Conservation (phyloP, 176 grass and related monocot species). For the Oryza punctata region DNA sequence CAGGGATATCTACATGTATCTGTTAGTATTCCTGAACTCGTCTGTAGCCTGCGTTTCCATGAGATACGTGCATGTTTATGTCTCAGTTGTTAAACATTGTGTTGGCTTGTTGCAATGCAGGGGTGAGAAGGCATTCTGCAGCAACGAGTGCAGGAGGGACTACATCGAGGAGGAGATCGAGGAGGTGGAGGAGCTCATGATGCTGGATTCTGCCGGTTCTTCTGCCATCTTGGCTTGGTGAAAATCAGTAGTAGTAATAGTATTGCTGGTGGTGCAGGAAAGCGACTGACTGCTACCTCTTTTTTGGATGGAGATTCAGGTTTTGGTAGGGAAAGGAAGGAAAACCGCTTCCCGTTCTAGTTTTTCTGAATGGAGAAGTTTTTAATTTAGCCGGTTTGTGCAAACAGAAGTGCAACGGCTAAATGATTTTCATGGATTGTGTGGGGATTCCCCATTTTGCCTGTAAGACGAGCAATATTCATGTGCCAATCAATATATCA, state of each 20-base stretch:
- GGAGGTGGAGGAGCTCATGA: conserved; percentile 28
- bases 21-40: conserved; percentile 45
- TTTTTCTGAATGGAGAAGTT: conserved; percentile 50
- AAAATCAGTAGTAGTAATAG: conserved; percentile 18
- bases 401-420: conserved; percentile 10
- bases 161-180: conserved; percentile 69
- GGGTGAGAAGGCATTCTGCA: conserved; percentile 89
- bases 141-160: conserved; percentile 67
- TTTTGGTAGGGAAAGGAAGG: background rate
- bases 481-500: conserved; percentile 38
- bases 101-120: conserved; percentile 35
- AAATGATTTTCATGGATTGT: conserved; percentile 40
- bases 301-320: conserved; percentile 1
- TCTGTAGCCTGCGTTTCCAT: background rate
- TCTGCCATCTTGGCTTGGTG: background rate
- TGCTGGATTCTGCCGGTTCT: conserved; percentile 29
- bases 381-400: conserved; percentile 3
- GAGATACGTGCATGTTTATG: background rate
- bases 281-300: background rate
- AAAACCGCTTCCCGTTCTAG: conserved; percentile 42
- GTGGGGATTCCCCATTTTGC: conserved; percentile 24
- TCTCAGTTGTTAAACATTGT: conserved; percentile 23
- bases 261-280: background rate
- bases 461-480: conserved; percentile 26
- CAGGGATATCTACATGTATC: conserved; percentile 74